A percentile compares a stretch with the other conserved stretches of the same genome.
phyloP scores from a whole-genome alignment of 257 asterid genomes.

The Fraxinus americana region DNA sequence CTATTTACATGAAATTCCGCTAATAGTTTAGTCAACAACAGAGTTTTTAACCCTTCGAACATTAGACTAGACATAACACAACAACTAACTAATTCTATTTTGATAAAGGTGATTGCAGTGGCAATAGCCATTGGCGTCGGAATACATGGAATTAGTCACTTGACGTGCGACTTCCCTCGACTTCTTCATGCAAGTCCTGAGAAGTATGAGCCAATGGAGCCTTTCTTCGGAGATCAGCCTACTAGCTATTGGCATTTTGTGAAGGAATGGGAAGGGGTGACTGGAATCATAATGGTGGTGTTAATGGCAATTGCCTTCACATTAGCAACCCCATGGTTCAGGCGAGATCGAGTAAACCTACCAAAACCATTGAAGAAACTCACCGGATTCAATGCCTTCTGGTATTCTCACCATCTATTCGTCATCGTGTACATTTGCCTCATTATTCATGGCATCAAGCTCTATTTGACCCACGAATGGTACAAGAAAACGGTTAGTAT shows the following conservation, averaged over 20 bases:
- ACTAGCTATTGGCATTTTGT: conserved; percentile 66
- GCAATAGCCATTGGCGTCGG: conserved; percentile 73
- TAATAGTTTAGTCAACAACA: too few relatives aligned
- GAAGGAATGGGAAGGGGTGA: conserved; percentile 70
- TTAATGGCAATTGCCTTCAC: conserved; percentile 84
- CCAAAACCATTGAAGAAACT: conserved; percentile 66
- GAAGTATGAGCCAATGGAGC: conserved; percentile 47
- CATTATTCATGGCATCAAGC: conserved; percentile 76
- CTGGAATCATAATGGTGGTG: conserved; percentile 77
- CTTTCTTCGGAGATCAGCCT: conserved; percentile 63
- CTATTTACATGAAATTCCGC: too few relatives aligned
- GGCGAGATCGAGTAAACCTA: conserved; percentile 52
- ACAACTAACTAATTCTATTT: not conserved
- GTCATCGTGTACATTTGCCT: conserved; percentile 66
- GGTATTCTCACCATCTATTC: conserved; percentile 89
- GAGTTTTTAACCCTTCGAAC: too few relatives aligned
- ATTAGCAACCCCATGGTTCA: conserved; percentile 75
- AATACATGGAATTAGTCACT: conserved; percentile 65
- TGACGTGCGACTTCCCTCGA: conserved; percentile 76
- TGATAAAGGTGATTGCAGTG: conserved; percentile 56
- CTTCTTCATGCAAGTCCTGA: conserved; percentile 47
- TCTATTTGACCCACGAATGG: conserved; percentile 61
- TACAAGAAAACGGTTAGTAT: conserved; percentile 65
- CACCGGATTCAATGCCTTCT: conserved; percentile 91
- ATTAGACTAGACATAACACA: not conserved